These are phyloP conservation scores for Starmerella stigmatis DNA, from an alignment of 805 yeast species.

Conservation along the genomic window DNA sequence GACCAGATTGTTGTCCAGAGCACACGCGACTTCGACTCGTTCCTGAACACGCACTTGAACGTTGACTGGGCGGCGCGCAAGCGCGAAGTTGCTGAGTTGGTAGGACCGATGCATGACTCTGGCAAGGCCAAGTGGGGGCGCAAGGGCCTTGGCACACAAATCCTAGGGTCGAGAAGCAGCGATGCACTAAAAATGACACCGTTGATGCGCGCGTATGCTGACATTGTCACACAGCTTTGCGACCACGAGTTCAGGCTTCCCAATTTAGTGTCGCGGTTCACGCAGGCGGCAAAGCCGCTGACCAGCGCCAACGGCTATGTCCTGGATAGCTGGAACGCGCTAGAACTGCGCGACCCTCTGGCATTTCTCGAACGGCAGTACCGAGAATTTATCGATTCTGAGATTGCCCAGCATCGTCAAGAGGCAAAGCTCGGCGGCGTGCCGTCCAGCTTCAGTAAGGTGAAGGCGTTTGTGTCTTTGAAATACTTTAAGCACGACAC, in stretches of 20 bases:
- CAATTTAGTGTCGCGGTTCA: constrained; percentile 11
- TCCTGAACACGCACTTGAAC: constrained; percentile 58
- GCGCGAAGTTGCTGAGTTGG: constrained; percentile 58
- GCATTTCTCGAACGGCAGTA: constrained; percentile 65
- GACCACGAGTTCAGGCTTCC: constrained; percentile 15
- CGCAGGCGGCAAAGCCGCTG: constrained; percentile 2
- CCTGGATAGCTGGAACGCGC: constrained; percentile 21
- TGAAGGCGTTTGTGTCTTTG: constrained; percentile 49
- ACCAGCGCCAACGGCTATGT: constrained; percentile 7
- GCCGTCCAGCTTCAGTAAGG: constrained; percentile 62
- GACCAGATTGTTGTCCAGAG: constrained; percentile 68
- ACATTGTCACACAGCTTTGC: constrained; percentile 13
- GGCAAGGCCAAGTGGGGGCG: not conserved
- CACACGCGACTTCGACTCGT: constrained; percentile 71
- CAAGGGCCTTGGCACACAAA: not conserved
- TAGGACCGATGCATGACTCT: constrained; percentile 36
- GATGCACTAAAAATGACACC: constrained; percentile 12
- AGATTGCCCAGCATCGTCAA: constrained; percentile 42
- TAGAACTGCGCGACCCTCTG: constrained; percentile 13
- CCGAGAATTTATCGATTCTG: constrained; percentile 56
- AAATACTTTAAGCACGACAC: constrained; percentile 35
- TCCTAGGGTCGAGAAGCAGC: constrained; percentile 14
- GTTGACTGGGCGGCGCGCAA: constrained; percentile 79
- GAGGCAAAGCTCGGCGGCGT: constrained; percentile 50
- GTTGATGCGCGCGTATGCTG: constrained; percentile 16